Base-by-base conservation (phyloP, 2,329 filamentous ascomycete species). In the Cladosporium sp. region DNA sequence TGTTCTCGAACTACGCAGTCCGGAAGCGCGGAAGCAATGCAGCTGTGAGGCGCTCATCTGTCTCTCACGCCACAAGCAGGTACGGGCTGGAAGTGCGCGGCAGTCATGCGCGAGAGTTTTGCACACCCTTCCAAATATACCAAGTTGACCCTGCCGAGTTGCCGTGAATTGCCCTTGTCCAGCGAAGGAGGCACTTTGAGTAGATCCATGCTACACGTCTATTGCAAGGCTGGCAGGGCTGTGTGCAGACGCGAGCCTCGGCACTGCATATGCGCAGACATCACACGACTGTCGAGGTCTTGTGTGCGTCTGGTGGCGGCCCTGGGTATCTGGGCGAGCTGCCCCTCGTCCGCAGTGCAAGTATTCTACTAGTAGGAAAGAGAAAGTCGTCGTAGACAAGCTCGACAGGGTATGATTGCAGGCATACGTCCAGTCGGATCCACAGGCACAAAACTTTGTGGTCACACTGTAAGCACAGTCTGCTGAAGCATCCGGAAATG, bases 181-280 rank as follows among this genome's bases (percentile, higher is more conserved):
- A 46, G 36, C 36, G 10, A 46, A 5, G 39, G 21, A 14, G 39
- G 39, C 5, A 23, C 8, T 46, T 21, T 46, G n/a, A 5, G 21
- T 1, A 21, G 32, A 21, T 21, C n/a, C 51, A 32, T 54, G 51
- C 13, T 30, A 54, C 51, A 30, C 51, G 26, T 54, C 51, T 32
- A 8, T 28, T n/a, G 34, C 56, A 58, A 23, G 56, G 56, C 56
- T 46, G 34, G 34, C 56, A 58, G 34, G 56, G 56, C 56, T 46
- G 34, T 26, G 32, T 58, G 28, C 59, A 54, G 32, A 63, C 16
- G 59, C 49, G 60, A 63, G 60, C 49, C 60, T 63, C 60, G 60
- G 60, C 60, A 56, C 34, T 16, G 48, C 23, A 32, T 54, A 8
- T 5, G 30, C 30, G 51, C 30, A 54, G 51, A 25, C 34, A 63